These are phyloP conservation scores for Quercus dentata DNA, from an alignment of 306 rosid genomes.

Conservation along the genomic window DNA sequence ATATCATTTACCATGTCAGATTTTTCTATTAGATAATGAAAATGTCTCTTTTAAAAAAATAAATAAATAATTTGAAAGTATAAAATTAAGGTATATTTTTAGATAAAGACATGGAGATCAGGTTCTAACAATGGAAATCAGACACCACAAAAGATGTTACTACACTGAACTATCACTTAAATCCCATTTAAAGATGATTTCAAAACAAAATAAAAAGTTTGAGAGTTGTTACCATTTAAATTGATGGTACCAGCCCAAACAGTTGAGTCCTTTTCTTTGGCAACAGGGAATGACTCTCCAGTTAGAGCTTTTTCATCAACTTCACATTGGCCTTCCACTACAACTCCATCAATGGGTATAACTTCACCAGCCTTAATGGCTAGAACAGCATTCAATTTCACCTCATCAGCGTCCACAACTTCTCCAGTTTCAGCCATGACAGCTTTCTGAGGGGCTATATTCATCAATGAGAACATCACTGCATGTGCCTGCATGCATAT, in stretches of 20 bases:
- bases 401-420: constrained; percentile 72
- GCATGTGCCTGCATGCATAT: constrained; percentile 63
- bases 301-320: constrained; percentile 88
- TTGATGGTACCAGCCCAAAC: constrained; percentile 97
- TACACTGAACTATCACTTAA: background rate
- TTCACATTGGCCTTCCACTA: constrained; percentile 72
- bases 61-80: no score
- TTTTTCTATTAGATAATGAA: no score
- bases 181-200: no score
- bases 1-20: no score
- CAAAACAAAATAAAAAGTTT: background rate
- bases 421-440: constrained; percentile 84
- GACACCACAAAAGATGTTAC: background rate
- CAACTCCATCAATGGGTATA: constrained; percentile 88
- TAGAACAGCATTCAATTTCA: constrained; percentile 57
- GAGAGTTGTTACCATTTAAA: constrained; percentile 57
- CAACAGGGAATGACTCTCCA: constrained; percentile 87
- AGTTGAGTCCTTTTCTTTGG: constrained; percentile 68
- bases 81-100: no score
- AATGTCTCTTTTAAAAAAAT: no score
- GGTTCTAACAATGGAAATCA: no score
- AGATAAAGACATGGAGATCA: no score
- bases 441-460: constrained; percentile 81
- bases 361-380: constrained; percentile 91
- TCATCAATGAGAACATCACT: constrained; percentile 80